Evolutionary conservation across 176 grass and related monocot genomes (phyloP).

Genomic region (Musa schizocarpa): DNA sequence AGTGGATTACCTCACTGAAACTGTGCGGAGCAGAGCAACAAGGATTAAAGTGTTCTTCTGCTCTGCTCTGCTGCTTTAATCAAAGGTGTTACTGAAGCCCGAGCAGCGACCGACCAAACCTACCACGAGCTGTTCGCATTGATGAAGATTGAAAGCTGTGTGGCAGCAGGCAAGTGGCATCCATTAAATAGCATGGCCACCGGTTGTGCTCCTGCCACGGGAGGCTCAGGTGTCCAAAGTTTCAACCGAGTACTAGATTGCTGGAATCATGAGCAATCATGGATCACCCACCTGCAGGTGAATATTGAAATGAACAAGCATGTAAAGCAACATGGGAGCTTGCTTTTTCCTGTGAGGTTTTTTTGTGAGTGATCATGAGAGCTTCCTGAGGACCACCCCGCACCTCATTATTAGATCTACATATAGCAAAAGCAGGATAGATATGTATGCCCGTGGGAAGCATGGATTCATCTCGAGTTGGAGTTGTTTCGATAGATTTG

Average conservation of each 20-base stretch:
- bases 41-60: neutral
- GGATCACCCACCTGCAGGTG: conserved; percentile 4
- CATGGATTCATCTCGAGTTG: neutral
- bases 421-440: neutral
- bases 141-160: neutral
- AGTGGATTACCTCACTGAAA: neutral
- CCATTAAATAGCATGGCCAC: neutral
- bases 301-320: conserved; percentile 2
- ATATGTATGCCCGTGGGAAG: neutral
- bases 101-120: neutral
- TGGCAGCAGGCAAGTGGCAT: neutral
- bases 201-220: neutral
- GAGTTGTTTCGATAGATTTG: too few relatives aligned
- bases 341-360: neutral
- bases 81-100: neutral
- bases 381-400: neutral
- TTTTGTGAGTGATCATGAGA: neutral
- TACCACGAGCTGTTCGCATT: neutral
- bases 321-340: neutral
- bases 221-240: neutral
- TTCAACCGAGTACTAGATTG: conserved; percentile 16
- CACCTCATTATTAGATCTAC: conserved; percentile 2
- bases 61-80: neutral
- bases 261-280: conserved; percentile 11
- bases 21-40: neutral